phyloP scores from a whole-genome alignment of 371 early-diverging fungal genomes.

The Syncephalis plumigaleata region DNA sequence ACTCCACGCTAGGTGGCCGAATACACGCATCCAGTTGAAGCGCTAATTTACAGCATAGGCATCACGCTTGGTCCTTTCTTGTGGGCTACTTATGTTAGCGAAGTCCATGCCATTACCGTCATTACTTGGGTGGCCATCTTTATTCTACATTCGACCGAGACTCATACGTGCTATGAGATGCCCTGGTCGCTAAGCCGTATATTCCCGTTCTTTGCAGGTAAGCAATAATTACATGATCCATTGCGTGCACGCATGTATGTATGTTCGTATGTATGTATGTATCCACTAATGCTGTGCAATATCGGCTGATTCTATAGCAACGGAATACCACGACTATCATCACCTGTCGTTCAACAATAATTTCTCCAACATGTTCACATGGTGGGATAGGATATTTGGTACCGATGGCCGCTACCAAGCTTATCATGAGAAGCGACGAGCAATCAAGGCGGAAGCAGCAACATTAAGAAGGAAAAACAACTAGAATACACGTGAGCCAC shows the following conservation, averaged over 20 bases:
- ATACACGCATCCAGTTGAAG: conserved; percentile 73
- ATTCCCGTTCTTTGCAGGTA: conserved; percentile 62
- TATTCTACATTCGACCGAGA: conserved; percentile 71
- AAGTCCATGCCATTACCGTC: conserved; percentile 62
- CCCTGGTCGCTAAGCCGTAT: conserved; percentile 76
- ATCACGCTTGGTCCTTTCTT: conserved; percentile 55
- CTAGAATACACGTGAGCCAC: too few species aligned
- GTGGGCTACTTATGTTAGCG: conserved; percentile 29
- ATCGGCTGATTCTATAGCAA: too few species aligned
- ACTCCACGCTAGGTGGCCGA: conserved; percentile 30
- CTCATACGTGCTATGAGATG: conserved; percentile 89
- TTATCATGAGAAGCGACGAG: conserved; percentile 18
- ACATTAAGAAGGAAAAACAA: too few species aligned
- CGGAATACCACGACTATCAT: conserved; percentile 76
- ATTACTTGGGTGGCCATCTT: conserved; percentile 59
- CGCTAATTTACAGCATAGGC: conserved; percentile 52
- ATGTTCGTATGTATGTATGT: too few species aligned
- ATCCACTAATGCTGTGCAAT: too few species aligned
- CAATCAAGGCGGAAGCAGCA: too few species aligned
- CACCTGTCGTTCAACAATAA: conserved; percentile 67
- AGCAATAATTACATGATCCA: too few species aligned
- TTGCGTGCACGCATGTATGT: too few species aligned
- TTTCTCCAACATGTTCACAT: conserved; percentile 61
- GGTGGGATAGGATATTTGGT: conserved; percentile 69
- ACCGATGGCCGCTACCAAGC: conserved; percentile 62